phyloP scores from a whole-genome alignment of 768 basidiomycete genomes.

The Leccinum longicurvipes region DNA sequence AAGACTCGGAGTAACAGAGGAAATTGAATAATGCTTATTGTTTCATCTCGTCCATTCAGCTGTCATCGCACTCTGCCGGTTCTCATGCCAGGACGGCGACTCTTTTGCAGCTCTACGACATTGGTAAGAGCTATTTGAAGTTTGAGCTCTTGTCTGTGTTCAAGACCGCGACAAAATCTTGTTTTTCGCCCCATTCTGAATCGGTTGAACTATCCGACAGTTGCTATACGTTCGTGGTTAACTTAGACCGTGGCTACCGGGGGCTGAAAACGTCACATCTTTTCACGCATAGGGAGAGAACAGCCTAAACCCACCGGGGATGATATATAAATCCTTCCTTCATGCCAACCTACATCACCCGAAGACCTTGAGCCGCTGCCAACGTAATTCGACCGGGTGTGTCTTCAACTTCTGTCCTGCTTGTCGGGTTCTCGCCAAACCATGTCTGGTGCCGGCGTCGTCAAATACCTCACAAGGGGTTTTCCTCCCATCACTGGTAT shows the following conservation, averaged over 20 bases:
- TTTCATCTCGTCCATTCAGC: conserved; percentile 16
- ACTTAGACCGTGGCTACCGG: conserved; percentile 20
- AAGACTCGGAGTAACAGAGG: not conserved
- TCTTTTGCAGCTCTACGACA: not conserved
- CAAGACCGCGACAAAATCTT: conserved; percentile 16
- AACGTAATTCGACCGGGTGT: conserved; percentile 4
- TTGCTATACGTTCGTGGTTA: conserved; percentile 13
- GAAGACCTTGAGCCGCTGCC: conserved; percentile 7
- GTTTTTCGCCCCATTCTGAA: conserved; percentile 13
- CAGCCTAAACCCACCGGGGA: conserved; percentile 10
- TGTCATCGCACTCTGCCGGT: conserved; percentile 12
- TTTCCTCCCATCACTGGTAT: conserved; percentile 54
- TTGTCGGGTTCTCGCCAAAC: not conserved
- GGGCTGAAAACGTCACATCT: conserved; percentile 16
- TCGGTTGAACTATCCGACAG: conserved; percentile 2
- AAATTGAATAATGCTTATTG: conserved; percentile 8
- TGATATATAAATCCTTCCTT: conserved; percentile 27
- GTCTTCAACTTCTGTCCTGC: not conserved
- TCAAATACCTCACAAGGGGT: conserved; percentile 17
- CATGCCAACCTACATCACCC: conserved; percentile 15
- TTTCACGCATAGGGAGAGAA: conserved; percentile 14
- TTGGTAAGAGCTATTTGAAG: conserved; percentile 2
- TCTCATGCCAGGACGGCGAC: conserved; percentile 16
- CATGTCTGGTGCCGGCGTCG: conserved; percentile 10
- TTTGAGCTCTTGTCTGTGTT: conserved; percentile 3